Base-by-base conservation (phyloP, 2,329 filamentous ascomycete genomes). In the Tricladium varicosporioides region DNA sequence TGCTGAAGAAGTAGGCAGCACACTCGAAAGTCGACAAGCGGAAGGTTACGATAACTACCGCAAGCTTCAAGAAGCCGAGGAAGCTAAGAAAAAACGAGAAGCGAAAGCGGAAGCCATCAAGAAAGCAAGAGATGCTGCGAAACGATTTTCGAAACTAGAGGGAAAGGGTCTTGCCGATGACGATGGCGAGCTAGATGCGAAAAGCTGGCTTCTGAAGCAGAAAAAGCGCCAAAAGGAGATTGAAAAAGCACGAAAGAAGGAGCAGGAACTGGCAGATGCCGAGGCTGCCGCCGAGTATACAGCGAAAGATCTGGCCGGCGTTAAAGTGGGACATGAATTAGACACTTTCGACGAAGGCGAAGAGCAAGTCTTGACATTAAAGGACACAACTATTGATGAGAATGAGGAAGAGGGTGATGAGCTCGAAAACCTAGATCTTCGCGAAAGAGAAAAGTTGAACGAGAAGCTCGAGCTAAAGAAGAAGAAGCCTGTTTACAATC, bases 201-300 rank as follows among this genome's bases (percentile, higher is more conserved):
- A 89, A 71, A 80, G 89, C 1, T 99, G 94, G 94, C 73, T 99
- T 59, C 84, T 88, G 65, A 87, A 87, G 58, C 88, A 93, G 72
- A 97, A 96, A 80, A 97, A 96, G 78, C 82, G 92, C 51, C 91
- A 96, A 72, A 96, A 92, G 80, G 90, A 92, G 74, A 92, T 97
- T 42, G 88, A 87, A 47, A 87, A 90, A 66, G 85, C 87, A 31
- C 83, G 88, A 63, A 85, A 85, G 69, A 69, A 79, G 53, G 89
- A 91, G 59, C 85, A 89, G 68, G 91, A 97, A 71, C 76, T 91
- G 47, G 90, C 86, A 9, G 90, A 91, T 59, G 86, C 88, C 4
- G 88, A 92, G 70, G 82, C 82, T 9, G 81, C 77, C 3, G 86
- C 85, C 1, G 86, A 93, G 67, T 96, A 97, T 72, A 92, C 90